phyloP scores from a whole-genome alignment of 192 early-diverging fungal genomes.

The Podochytrium sp. region DNA sequence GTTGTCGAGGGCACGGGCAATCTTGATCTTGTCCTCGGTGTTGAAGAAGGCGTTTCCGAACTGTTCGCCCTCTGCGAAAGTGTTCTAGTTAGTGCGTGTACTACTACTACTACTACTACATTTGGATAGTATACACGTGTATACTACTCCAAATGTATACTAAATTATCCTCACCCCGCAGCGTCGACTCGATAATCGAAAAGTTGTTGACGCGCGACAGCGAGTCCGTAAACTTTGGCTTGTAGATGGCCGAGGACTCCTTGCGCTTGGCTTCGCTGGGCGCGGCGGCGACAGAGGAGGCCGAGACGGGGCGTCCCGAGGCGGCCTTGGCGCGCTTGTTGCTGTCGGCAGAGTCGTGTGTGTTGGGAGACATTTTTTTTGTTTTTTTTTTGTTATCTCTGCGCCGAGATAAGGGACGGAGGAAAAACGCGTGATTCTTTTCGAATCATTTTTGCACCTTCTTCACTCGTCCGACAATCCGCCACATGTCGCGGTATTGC shows the following conservation, averaged over 20 bases:
- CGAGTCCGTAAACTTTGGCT: constrained; percentile 41
- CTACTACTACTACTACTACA: neutral
- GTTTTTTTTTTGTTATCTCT: neutral
- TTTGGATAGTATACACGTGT: neutral
- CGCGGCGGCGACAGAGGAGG: neutral
- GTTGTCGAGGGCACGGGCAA: constrained; percentile 91
- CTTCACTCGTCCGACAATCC: neutral
- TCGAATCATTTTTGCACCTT: neutral
- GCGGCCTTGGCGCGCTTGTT: constrained; percentile 19
- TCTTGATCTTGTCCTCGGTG: constrained; percentile 96
- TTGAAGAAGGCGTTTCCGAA: constrained; percentile 99
- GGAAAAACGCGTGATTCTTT: neutral
- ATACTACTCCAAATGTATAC: neutral
- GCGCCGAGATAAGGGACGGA: no score
- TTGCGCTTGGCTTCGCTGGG: neutral
- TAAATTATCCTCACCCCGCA: constrained; percentile 82
- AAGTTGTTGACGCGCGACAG: constrained; percentile 88
- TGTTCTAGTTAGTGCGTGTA: neutral
- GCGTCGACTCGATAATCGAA: constrained; percentile 94
- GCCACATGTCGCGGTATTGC: constrained; percentile 13
- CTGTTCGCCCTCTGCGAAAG: constrained; percentile 89
- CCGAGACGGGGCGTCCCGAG: neutral
- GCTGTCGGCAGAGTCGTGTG: neutral
- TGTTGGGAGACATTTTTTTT: constrained; percentile 2
- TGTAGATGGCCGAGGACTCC: constrained; percentile 31